phyloP scores from a whole-genome alignment of 306 rosid species.

The Pyrus bretschneideri region DNA sequence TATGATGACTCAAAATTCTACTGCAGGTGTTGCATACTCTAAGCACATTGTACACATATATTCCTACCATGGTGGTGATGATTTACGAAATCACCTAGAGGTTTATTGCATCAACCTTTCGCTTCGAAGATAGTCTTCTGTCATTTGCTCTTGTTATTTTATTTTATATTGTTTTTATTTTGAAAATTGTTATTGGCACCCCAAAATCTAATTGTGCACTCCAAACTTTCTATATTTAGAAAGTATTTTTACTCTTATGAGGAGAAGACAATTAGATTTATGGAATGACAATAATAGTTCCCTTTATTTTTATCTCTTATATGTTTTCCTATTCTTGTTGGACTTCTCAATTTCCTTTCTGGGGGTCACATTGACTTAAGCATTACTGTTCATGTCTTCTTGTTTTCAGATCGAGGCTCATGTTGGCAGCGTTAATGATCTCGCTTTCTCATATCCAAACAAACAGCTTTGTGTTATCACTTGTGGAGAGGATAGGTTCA shows the following conservation, averaged over 20 bases:
- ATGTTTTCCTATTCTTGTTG: not conserved
- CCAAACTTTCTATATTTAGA: no score
- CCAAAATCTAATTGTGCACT: no score
- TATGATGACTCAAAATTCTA: constrained; percentile 3
- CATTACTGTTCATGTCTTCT: not conserved
- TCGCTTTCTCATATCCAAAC: constrained; percentile 95
- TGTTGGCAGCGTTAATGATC: constrained; percentile 92
- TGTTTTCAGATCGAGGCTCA: constrained; percentile 88
- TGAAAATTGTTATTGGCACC: no score
- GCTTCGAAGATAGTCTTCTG: constrained; percentile 11
- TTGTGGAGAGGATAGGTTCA: constrained; percentile 95
- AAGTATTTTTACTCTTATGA: no score
- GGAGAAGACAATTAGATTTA: no score
- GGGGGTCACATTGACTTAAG: not conserved
- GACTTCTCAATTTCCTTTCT: not conserved
- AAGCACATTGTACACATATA: constrained; percentile 91
- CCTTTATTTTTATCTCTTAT: not conserved
- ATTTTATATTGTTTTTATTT: not conserved
- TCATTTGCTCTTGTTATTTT: constrained; percentile 1
- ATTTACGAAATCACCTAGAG: constrained; percentile 83
- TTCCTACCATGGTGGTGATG: constrained; percentile 86
- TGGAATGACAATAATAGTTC: no score
- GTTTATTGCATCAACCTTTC: constrained; percentile 39
- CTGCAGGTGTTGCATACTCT: constrained; percentile 96
- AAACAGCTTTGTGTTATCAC: constrained; percentile 86